These are phyloP conservation scores for Hapsidospora chrysogenum DNA, from an alignment of 495 filamentous ascomycete species.

Conservation along the genomic window DNA sequence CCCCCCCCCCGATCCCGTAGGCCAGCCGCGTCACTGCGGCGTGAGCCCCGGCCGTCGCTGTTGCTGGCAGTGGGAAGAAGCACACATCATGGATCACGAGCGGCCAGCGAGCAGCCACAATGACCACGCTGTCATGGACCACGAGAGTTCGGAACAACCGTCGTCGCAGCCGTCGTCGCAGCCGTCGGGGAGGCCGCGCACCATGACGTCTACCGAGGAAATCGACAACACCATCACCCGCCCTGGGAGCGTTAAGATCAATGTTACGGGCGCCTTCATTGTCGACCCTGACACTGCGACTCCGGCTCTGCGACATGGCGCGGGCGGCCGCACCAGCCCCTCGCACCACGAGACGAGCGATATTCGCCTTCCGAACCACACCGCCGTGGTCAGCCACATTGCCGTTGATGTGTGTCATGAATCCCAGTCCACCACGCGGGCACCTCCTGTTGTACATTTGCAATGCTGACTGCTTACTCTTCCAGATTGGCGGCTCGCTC, in stretches of 20 bases:
- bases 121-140: not conserved
- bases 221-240: constrained; percentile 66
- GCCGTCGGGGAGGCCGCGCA: constrained; percentile 10
- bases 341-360: constrained; percentile 70
- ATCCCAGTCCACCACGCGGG: no score
- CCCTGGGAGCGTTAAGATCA: constrained; percentile 78
- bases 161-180: no score
- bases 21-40: no score
- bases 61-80: no score
- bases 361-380: constrained; percentile 92
- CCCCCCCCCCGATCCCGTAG: no score
- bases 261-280: constrained; percentile 90
- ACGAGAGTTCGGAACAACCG: not conserved
- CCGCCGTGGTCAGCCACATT: constrained; percentile 82
- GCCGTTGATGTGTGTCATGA: constrained; percentile 68
- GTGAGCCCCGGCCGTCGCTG: no score
- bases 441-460: constrained; percentile 4
- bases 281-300: constrained; percentile 53
- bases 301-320: constrained; percentile 9
- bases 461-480: constrained; percentile 4
- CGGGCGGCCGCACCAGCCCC: constrained; percentile 26
- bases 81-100: no score
- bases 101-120: no score
- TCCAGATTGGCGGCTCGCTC: constrained; percentile 82
- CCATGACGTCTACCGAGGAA: constrained; percentile 28